These are phyloP conservation scores for Trichophyton simii DNA, from an alignment of 2,329 filamentous ascomycete species.

Conservation along the genomic window DNA sequence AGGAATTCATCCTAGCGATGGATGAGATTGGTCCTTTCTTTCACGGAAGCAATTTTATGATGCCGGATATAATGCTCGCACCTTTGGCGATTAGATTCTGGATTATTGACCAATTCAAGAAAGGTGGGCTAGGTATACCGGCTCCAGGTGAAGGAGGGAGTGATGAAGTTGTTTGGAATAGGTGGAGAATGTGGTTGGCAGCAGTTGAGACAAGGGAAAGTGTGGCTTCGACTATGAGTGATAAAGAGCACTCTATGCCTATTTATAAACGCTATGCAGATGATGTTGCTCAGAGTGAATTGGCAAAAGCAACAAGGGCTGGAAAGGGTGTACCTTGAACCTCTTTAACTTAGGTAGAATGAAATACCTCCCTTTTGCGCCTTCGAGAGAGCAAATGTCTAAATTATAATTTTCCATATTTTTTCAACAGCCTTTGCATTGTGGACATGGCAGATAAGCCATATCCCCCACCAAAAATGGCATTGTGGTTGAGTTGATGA, in stretches of 20 bases:
- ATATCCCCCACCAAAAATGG: conserved; percentile 73
- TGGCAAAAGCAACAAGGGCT: conserved; percentile 50
- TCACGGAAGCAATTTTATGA: conserved; percentile 47
- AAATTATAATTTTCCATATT: conserved; percentile 48
- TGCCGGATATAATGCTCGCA: conserved; percentile 59
- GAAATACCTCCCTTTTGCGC: too few relatives aligned
- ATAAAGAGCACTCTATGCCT: conserved; percentile 52
- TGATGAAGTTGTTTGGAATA: conserved; percentile 47
- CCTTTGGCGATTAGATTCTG: conserved; percentile 63
- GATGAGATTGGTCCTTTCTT: conserved; percentile 53
- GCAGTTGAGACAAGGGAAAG: conserved; percentile 50
- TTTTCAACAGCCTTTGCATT: conserved; percentile 60
- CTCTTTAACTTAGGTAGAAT: too few relatives aligned
- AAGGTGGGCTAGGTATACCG: conserved; percentile 44
- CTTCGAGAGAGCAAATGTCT: not conserved
- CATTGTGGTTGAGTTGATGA: conserved; percentile 81
- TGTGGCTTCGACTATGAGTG: conserved; percentile 55
- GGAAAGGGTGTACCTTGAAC: conserved; percentile 41
- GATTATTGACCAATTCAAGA: conserved; percentile 59
- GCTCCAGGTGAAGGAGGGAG: conserved; percentile 36
- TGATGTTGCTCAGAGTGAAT: conserved; percentile 42
- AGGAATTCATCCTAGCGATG: conserved; percentile 52
- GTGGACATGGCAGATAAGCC: conserved; percentile 62
- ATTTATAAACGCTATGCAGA: conserved; percentile 59
- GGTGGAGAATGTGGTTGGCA: conserved; percentile 53